phyloP scores from a whole-genome alignment of 176 grass and related monocot species.

The Zoysia japonica region DNA sequence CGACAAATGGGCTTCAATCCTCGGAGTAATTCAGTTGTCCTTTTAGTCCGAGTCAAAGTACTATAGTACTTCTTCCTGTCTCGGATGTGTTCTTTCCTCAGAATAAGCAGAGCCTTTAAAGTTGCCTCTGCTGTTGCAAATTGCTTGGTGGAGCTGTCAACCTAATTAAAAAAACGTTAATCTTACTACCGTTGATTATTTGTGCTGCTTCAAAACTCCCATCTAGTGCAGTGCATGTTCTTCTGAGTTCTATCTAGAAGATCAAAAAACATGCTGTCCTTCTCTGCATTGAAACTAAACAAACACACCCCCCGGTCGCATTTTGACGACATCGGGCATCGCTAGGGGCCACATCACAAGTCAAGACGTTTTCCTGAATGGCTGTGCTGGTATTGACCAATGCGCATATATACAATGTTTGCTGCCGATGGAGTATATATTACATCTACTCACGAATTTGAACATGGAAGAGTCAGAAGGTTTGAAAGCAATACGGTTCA shows the following conservation, averaged over 20 bases:
- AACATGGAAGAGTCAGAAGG: slow-evolving; percentile 46
- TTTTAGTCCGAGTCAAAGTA: no score
- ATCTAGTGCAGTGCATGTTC: neutral
- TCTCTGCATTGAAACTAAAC: slow-evolving; percentile 53
- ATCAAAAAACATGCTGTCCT: slow-evolving; percentile 10
- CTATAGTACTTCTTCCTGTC: neutral
- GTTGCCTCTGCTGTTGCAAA: neutral
- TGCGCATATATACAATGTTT: slow-evolving; percentile 7
- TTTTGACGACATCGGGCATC: slow-evolving; percentile 21
- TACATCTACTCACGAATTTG: slow-evolving; percentile 1
- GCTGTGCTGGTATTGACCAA: slow-evolving; percentile 19
- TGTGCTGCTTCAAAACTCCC: slow-evolving; percentile 1
- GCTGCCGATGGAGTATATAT: slow-evolving; percentile 16
- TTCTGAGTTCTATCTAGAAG: slow-evolving; percentile 24
- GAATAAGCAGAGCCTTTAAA: neutral
- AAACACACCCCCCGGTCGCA: slow-evolving; percentile 9
- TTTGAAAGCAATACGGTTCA: slow-evolving; percentile 41
- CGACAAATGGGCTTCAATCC: no score
- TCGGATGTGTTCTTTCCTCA: no score
- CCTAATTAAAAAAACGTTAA: neutral
- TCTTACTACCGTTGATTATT: slow-evolving; percentile 7
- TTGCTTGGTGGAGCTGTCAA: neutral
- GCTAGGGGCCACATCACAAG: slow-evolving; percentile 17
- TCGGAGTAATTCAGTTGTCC: no score
- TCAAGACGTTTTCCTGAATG: slow-evolving; percentile 42